These are phyloP conservation scores for Davidsoniella eucalypti DNA, from an alignment of 2,329 filamentous ascomycete species.

Conservation along the genomic window DNA sequence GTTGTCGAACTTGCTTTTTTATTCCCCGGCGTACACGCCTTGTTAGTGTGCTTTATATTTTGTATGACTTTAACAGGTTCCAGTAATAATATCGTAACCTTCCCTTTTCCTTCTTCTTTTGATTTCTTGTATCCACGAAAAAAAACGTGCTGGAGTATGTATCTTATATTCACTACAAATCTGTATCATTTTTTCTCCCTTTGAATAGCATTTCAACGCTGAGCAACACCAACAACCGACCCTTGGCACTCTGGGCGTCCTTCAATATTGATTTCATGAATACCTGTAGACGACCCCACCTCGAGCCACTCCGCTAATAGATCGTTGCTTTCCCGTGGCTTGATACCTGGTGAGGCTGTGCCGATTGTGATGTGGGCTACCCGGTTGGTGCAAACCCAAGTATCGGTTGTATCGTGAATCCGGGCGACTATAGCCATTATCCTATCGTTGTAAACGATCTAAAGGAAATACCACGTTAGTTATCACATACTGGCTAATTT, in stretches of 20 bases:
- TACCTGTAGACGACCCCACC: constrained; percentile 27
- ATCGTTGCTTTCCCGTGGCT: constrained; percentile 89
- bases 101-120: not conserved
- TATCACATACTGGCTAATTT: constrained; percentile 30
- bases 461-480: constrained; percentile 14
- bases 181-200: too few relatives aligned
- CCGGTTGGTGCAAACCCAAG: constrained; percentile 57
- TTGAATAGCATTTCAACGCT: not conserved
- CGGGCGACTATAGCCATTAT: constrained; percentile 87
- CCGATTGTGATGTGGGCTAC: constrained; percentile 83
- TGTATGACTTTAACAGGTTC: not conserved
- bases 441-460: constrained; percentile 67
- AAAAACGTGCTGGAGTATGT: not conserved
- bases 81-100: not conserved
- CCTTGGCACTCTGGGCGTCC: constrained; percentile 32
- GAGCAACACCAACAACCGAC: constrained; percentile 27
- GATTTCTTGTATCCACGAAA: not conserved
- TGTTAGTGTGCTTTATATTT: not conserved
- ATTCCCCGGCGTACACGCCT: too few relatives aligned
- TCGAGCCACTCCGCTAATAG: constrained; percentile 61
- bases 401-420: constrained; percentile 37
- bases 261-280: constrained; percentile 33
- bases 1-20: not conserved
- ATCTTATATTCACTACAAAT: too few relatives aligned
- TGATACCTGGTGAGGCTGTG: constrained; percentile 56